Evolutionary conservation across 352 stramenopile species (phyloP).

Genomic region (Phytophthora syringae): DNA sequence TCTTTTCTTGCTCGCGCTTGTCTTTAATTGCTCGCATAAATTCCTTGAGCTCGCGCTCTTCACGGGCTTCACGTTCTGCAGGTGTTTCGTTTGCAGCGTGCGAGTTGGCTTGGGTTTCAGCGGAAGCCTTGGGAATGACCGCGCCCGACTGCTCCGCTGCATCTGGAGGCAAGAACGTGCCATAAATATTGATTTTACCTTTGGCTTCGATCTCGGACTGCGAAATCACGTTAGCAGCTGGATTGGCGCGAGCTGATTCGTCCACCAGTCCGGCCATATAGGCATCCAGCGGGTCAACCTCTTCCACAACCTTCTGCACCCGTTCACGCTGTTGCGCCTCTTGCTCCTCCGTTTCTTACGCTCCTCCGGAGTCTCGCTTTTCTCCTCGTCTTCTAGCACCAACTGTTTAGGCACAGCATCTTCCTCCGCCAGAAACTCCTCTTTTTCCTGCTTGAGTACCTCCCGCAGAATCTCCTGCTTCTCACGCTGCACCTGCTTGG

Average conservation of each 20-base stretch:
- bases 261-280: constrained; percentile 89
- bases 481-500: constrained; percentile 53
- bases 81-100: constrained; percentile 48
- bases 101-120: constrained; percentile 1
- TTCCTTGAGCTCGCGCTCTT: constrained; percentile 83
- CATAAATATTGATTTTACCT: constrained; percentile 87
- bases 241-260: constrained; percentile 68
- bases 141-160: constrained; percentile 21
- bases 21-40: constrained; percentile 88
- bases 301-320: constrained; percentile 76
- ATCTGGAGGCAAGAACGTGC: constrained; percentile 75
- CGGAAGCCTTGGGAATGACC: neutral
- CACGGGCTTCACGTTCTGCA: constrained; percentile 72
- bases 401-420: constrained; percentile 74
- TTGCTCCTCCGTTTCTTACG: constrained; percentile 55
- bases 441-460: constrained; percentile 65
- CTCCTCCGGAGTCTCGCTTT: constrained; percentile 60
- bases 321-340: constrained; percentile 59
- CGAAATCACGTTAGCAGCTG: constrained; percentile 84
- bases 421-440: constrained; percentile 77
- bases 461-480: constrained; percentile 65
- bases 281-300: constrained; percentile 84
- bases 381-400: constrained; percentile 68
- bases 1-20: constrained; percentile 68
- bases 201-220: constrained; percentile 82